Evolutionary conservation across 2,329 filamentous ascomycete genomes (phyloP).

Genomic region (Hymenoscyphus occultus): DNA sequence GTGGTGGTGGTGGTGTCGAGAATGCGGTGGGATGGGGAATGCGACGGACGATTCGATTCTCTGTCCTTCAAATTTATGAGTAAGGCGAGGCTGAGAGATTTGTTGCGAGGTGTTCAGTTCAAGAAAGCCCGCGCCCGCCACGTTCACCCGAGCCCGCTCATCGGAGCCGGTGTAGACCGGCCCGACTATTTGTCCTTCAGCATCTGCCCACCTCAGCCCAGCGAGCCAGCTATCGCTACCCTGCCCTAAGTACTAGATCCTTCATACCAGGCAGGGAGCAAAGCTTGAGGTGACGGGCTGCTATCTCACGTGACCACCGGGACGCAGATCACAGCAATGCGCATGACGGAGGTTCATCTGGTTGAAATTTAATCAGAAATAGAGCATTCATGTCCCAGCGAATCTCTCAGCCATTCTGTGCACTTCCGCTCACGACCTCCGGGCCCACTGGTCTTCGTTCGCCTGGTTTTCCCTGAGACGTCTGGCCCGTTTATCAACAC

Average conservation of each 20-base stretch:
- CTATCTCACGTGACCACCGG: background rate
- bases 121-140: background rate
- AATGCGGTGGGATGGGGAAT: background rate
- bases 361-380: conserved; percentile 1
- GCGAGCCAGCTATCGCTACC: background rate
- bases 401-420: background rate
- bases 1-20: background rate
- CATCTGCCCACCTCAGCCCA: too few species aligned
- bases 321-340: conserved; percentile 1
- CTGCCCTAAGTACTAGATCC: too few species aligned
- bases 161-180: background rate
- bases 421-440: background rate
- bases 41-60: background rate
- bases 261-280: background rate
- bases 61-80: conserved; percentile 4
- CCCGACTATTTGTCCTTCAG: background rate
- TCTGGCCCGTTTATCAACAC: background rate
- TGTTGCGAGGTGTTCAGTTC: conserved; percentile 6
- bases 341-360: conserved; percentile 5
- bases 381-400: background rate
- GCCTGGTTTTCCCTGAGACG: background rate
- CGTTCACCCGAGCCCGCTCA: too few species aligned
- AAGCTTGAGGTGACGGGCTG: too few species aligned
- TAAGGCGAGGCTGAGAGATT: conserved; percentile 5
- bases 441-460: background rate